Evolutionary conservation across 495 filamentous ascomycete genomes (phyloP).

Genomic region (Viridothelium virens): DNA sequence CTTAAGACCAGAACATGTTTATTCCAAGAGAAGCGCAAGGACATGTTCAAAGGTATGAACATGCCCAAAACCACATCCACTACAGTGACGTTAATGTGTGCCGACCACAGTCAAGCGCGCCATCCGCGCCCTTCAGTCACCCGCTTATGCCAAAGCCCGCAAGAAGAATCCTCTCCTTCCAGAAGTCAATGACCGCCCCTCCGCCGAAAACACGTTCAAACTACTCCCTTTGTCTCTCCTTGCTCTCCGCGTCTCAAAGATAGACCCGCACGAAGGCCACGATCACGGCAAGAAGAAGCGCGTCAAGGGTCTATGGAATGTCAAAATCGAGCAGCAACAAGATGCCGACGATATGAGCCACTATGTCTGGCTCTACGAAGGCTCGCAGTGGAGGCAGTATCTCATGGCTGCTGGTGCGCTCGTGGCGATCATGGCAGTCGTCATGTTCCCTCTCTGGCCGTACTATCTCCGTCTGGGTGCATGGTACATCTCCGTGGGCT

Average conservation of each 20-base stretch:
- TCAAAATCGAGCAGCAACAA: conserved; percentile 94
- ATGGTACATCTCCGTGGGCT: conserved; percentile 95
- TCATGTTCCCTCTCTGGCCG: conserved; percentile 96
- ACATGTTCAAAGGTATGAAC: conserved; percentile 83
- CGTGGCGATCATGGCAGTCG: conserved; percentile 70
- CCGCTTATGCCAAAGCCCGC: conserved; percentile 76
- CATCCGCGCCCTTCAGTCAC: conserved; percentile 82
- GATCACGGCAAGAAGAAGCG: conserved; percentile 71
- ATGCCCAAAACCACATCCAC: too few species aligned
- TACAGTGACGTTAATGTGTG: neutral
- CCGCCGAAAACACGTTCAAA: conserved; percentile 88
- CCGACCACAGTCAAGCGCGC: conserved; percentile 77
- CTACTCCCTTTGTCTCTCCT: conserved; percentile 92
- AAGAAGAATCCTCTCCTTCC: conserved; percentile 86
- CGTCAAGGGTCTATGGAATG: conserved; percentile 92
- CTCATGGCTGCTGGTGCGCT: conserved; percentile 79
- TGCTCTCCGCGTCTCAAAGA: conserved; percentile 80
- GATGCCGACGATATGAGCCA: conserved; percentile 84
- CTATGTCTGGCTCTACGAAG: conserved; percentile 96
- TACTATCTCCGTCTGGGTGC: conserved; percentile 83
- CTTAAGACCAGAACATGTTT: conserved; percentile 90
- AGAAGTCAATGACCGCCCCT: conserved; percentile 68
- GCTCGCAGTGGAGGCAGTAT: conserved; percentile 85
- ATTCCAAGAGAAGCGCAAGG: conserved; percentile 90
- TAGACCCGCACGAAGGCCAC: conserved; percentile 71